phyloP scores from a whole-genome alignment of 495 filamentous ascomycete species.

The Penicillium salamii region DNA sequence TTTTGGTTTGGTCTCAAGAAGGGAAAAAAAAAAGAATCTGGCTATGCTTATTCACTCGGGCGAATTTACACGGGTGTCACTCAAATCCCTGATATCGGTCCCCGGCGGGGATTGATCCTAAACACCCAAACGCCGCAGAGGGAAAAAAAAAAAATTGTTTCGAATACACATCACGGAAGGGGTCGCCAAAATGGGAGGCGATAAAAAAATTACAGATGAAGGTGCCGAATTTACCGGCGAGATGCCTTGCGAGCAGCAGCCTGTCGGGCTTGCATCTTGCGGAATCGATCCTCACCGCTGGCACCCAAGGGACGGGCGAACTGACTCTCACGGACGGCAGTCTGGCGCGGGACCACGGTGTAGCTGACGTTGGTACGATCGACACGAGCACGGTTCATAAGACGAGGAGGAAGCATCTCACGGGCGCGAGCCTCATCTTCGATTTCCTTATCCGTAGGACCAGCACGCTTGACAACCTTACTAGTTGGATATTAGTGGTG shows the following conservation, averaged over 20 bases:
- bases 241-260: slow-evolving; percentile 50
- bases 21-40: too few relatives aligned
- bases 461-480: slow-evolving; percentile 48
- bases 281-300: slow-evolving; percentile 75
- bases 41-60: slow-evolving; percentile 8
- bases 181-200: not conserved
- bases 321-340: slow-evolving; percentile 46
- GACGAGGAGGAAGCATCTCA: slow-evolving; percentile 64
- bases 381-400: slow-evolving; percentile 68
- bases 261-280: slow-evolving; percentile 74
- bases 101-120: slow-evolving; percentile 10
- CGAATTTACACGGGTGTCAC: not conserved
- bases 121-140: slow-evolving; percentile 10
- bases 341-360: slow-evolving; percentile 71
- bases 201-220: slow-evolving; percentile 2
- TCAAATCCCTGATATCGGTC: slow-evolving; percentile 7
- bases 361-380: slow-evolving; percentile 73
- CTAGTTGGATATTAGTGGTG: slow-evolving; percentile 21
- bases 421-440: slow-evolving; percentile 66
- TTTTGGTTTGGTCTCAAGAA: not conserved
- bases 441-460: slow-evolving; percentile 47
- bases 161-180: slow-evolving; percentile 8
- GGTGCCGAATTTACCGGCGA: slow-evolving; percentile 20
- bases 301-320: slow-evolving; percentile 66
- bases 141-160: slow-evolving; percentile 5